A percentile compares a stretch with the other conserved stretches of the same genome.
Evolutionary conservation across 2,329 filamentous ascomycete genomes (phyloP).

Genomic region (Coniella lustricola): DNA sequence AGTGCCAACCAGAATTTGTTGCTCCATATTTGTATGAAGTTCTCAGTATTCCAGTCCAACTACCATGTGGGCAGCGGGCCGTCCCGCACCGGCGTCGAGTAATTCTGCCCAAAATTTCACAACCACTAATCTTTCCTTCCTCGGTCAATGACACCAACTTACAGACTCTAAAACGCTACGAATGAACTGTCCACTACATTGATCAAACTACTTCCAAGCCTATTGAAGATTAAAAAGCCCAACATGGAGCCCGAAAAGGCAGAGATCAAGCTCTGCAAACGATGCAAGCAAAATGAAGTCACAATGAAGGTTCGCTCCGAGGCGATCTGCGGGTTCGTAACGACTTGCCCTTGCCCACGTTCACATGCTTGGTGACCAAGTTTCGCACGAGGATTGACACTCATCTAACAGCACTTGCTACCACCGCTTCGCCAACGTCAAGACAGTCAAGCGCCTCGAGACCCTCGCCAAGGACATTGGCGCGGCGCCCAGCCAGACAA

Average conservation of each 20-base stretch:
- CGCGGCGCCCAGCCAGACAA: slow-evolving; percentile 26
- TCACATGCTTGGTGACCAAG: neutral
- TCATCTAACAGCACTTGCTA: slow-evolving; percentile 59
- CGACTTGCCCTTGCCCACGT: neutral
- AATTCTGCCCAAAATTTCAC: neutral
- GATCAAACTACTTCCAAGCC: too few relatives aligned
- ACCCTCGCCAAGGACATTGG: slow-evolving; percentile 43
- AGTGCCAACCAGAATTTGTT: too few relatives aligned
- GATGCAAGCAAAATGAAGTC: slow-evolving; percentile 46
- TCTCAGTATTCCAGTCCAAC: too few relatives aligned
- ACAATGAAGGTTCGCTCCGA: slow-evolving; percentile 50
- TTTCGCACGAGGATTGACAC: neutral
- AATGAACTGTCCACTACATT: too few relatives aligned
- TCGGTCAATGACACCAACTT: neutral
- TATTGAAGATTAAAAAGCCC: too few relatives aligned
- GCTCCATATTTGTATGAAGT: too few relatives aligned
- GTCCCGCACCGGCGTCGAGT: neutral
- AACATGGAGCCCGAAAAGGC: slow-evolving; percentile 17
- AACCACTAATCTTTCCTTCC: neutral
- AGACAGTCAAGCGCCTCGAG: slow-evolving; percentile 66
- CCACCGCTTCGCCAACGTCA: slow-evolving; percentile 66
- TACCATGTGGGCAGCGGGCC: neutral
- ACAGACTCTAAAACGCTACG: too few relatives aligned
- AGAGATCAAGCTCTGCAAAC: slow-evolving; percentile 37
- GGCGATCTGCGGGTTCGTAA: slow-evolving; percentile 50